Conservation (phyloP, 164 flowering plant species). For the Macadamia tetraphylla region DNA sequence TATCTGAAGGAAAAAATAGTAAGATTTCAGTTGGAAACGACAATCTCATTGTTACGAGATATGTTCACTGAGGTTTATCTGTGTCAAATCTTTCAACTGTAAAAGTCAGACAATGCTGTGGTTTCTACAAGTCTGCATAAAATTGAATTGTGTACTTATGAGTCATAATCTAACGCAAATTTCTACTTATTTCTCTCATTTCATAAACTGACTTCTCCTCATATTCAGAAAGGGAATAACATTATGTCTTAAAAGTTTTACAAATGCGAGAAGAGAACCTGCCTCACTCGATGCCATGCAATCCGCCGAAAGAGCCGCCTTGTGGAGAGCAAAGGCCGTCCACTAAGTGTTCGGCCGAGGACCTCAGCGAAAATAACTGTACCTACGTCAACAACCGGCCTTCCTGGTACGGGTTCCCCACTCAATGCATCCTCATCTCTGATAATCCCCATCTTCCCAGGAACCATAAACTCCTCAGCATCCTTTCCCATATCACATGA, state of each 20-base stretch:
- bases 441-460: slow-evolving; percentile 80
- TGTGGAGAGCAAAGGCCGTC: slow-evolving; percentile 83
- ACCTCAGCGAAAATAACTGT: slow-evolving; percentile 90
- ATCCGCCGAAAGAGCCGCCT: slow-evolving; percentile 61
- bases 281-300: slow-evolving; percentile 99
- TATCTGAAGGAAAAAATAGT: too few species aligned
- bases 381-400: slow-evolving; percentile 80
- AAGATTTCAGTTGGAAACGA: too few species aligned
- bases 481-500: slow-evolving; percentile 60
- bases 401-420: slow-evolving; percentile 34
- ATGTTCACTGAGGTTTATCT: too few species aligned
- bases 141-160: too few species aligned
- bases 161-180: too few species aligned
- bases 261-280: slow-evolving; percentile 86
- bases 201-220: too few species aligned
- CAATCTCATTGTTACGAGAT: too few species aligned
- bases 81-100: too few species aligned
- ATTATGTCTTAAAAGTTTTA: background rate
- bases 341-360: slow-evolving; percentile 90
- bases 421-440: slow-evolving; percentile 55
- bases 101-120: too few species aligned
- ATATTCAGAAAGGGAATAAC: too few species aligned
- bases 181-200: too few species aligned
- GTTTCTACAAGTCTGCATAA: too few species aligned
- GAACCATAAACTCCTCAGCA: slow-evolving; percentile 58